Evolutionary conservation across 2,329 filamentous ascomycete species (phyloP).

Genomic region (Colletotrichum caudatum): DNA sequence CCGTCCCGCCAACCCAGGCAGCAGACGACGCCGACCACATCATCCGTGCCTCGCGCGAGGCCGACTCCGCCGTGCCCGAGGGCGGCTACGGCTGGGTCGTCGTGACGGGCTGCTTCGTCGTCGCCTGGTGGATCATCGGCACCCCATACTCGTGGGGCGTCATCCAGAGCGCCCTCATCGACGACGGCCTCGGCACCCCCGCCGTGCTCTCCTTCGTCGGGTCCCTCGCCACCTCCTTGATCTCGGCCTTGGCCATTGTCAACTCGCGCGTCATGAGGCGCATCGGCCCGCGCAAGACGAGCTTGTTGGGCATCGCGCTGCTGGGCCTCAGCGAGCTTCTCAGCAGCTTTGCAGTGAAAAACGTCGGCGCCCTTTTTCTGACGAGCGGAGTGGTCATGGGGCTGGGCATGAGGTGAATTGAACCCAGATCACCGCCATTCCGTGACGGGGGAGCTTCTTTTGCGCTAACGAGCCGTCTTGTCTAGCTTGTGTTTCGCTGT

Average conservation of each 20-base stretch:
- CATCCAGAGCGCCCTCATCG: slow-evolving; percentile 67
- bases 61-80: slow-evolving; percentile 62
- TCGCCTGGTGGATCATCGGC: slow-evolving; percentile 69
- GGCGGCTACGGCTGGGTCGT: slow-evolving; percentile 70
- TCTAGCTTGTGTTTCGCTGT: slow-evolving; percentile 33
- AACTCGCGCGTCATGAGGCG: slow-evolving; percentile 63
- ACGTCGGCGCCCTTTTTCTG: slow-evolving; percentile 52
- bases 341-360: slow-evolving; percentile 53
- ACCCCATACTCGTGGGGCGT: slow-evolving; percentile 71
- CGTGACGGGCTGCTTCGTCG: slow-evolving; percentile 61
- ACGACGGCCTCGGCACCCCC: slow-evolving; percentile 59
- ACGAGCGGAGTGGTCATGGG: slow-evolving; percentile 51
- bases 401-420: slow-evolving; percentile 46
- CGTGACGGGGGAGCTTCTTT: too few species aligned
- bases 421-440: not conserved
- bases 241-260: slow-evolving; percentile 64
- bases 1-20: not conserved
- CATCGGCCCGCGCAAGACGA: slow-evolving; percentile 61
- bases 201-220: slow-evolving; percentile 71
- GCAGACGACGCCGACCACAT: slow-evolving; percentile 39
- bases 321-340: slow-evolving; percentile 63
- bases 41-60: slow-evolving; percentile 57
- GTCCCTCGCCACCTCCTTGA: slow-evolving; percentile 62
- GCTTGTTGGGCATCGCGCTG: slow-evolving; percentile 61
- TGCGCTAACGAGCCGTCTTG: not conserved